phyloP scores from a whole-genome alignment of 176 grass and related monocot species.

The Eremochloa ophiuroides region DNA sequence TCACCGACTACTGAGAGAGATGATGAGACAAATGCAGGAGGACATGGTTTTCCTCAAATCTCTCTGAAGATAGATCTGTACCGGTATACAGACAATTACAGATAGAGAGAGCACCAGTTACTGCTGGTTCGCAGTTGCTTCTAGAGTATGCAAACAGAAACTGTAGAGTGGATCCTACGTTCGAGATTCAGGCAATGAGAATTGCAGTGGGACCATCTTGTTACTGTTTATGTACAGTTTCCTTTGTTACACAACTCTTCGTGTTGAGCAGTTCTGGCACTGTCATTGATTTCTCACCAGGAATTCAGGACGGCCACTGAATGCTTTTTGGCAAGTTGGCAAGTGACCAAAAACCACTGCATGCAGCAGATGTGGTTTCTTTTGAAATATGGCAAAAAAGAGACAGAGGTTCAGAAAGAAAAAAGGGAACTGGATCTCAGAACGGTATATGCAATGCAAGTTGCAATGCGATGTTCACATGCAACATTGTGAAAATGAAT shows the following conservation, averaged over 20 bases:
- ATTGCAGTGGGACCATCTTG: neutral
- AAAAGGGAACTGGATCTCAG: neutral
- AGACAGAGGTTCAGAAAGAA: neutral
- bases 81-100: neutral
- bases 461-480: neutral
- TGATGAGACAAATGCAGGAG: neutral
- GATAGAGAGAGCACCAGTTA: neutral
- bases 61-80: no score
- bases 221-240: neutral
- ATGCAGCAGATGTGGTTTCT: neutral
- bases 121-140: neutral
- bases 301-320: neutral
- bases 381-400: neutral
- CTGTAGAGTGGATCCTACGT: neutral
- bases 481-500: neutral
- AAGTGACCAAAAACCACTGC: neutral
- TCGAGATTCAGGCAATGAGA: neutral
- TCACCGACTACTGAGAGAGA: neutral
- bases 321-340: neutral
- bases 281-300: neutral
- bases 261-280: neutral
- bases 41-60: neutral
- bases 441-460: neutral
- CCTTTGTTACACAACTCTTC: neutral
- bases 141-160: neutral